Base-by-base conservation (phyloP, 225 moss, liverwort and hornwort genomes). In the Pseudoscleropodium purum region DNA sequence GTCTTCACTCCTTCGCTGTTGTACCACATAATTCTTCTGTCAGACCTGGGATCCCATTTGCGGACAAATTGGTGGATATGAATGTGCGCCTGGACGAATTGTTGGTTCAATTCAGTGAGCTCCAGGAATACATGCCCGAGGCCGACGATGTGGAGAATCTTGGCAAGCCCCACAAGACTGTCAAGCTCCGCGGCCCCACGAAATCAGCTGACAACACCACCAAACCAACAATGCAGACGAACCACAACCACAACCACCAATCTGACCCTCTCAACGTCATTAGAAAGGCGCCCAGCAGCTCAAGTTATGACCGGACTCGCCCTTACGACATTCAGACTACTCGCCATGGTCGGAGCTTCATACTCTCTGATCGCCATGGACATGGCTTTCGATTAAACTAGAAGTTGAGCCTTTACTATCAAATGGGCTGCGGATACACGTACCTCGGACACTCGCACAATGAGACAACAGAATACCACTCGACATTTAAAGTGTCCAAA, bases 1-100 rank as follows among this genome's bases (percentile, higher is more conserved):
- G 26, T 26, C 74, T 74, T 85, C 26, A 27, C 61, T 85, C 47
- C 62, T 75, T 62, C 36, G 61, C 62, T 86, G 62, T 62, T 70
- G 61, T 75, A 72, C 59, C 45, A 75, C 7, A 18, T 75, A 15
- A 29, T 18, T 47, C 43, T 37, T 67, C 37, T 70, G 33, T 41
- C 83, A 86, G 85, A 57, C 65, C 81, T 69, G 64, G 31, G 62
- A 87, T 85, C 52, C 67, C 43, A 15, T 75, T 75, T 34, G 41
- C 49, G 27, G 89, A 85, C 25, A 91, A 87, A 74, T 31, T 87
- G 81, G 52, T 56, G 51, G 75, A 75, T 21, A 72, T 91, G 73
- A 91, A 87, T 84, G 87, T 63, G 57, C 85, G 85, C 31, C 69
- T 90, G 34, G 85, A 90, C 23, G 68, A 92, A 66, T 47, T 83